A percentile compares a stretch with the other conserved stretches of the same genome.
phyloP scores from a whole-genome alignment of 495 filamentous ascomycete genomes.

The Lepraria neglecta region DNA sequence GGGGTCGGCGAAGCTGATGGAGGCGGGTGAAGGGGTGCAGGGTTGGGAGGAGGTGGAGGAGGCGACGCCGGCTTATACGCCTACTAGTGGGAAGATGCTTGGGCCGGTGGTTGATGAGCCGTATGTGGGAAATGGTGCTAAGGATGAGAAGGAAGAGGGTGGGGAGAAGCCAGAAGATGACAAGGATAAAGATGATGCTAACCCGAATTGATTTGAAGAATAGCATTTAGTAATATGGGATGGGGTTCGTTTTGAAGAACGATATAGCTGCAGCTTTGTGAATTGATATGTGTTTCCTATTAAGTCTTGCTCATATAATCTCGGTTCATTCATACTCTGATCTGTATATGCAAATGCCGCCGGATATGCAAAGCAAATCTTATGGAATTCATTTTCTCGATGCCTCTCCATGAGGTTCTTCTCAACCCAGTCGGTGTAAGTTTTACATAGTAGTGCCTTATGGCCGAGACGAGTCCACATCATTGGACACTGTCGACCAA shows the following conservation, averaged over 20 bases:
- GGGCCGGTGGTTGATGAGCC: neutral
- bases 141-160: neutral
- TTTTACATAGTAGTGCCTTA: no score
- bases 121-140: neutral
- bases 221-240: neutral
- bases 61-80: neutral
- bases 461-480: no score
- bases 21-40: neutral
- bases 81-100: neutral
- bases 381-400: no score
- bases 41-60: neutral
- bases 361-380: no score
- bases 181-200: neutral
- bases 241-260: neutral
- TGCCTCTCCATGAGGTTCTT: no score
- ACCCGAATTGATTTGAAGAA: neutral
- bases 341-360: no score
- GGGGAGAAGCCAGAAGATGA: neutral
- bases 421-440: no score
- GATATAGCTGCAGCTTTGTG: neutral
- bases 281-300: neutral
- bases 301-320: neutral
- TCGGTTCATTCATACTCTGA: no score
- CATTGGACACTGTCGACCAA: no score
- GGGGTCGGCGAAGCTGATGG: neutral